phyloP scores from a whole-genome alignment of 495 filamentous ascomycete species.

The Polyplosphaeria fusca region DNA sequence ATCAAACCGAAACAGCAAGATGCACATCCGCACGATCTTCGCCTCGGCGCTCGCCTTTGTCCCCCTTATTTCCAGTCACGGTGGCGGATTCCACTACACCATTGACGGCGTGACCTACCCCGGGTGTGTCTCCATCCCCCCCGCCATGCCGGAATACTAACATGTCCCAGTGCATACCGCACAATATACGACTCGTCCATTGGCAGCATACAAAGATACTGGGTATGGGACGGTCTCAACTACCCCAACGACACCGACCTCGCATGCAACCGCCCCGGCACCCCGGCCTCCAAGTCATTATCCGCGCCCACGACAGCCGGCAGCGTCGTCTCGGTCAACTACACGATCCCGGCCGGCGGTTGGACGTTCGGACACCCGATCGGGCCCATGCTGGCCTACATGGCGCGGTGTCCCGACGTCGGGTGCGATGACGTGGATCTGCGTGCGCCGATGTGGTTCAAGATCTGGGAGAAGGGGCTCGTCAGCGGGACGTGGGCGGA shows the following conservation, averaged over 20 bases:
- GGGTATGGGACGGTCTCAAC: background rate
- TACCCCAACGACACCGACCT: slow-evolving; percentile 47
- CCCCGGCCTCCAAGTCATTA: slow-evolving; percentile 38
- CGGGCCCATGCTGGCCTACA: slow-evolving; percentile 30
- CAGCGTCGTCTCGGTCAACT: slow-evolving; percentile 12
- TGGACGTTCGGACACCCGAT: slow-evolving; percentile 27
- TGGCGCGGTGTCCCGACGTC: slow-evolving; percentile 29
- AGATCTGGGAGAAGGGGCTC: slow-evolving; percentile 3
- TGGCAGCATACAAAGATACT: background rate
- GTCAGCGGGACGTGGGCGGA: background rate
- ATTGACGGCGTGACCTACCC: background rate
- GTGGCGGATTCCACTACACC: slow-evolving; percentile 6
- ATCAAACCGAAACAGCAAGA: no score
- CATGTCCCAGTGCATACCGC: background rate
- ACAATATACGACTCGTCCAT: background rate
- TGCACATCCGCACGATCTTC: background rate
- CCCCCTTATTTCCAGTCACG: background rate
- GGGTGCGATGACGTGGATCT: background rate
- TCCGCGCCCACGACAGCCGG: slow-evolving; percentile 25
- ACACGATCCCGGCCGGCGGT: slow-evolving; percentile 21
- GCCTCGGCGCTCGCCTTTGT: background rate
- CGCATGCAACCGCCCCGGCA: slow-evolving; percentile 40
- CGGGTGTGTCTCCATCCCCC: background rate
- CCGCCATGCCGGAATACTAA: background rate
- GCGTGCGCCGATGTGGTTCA: slow-evolving; percentile 9